Percentiles rank a stretch among this genome's conserved stretches.
These are phyloP conservation scores for Scopulariopsis brevicaulis DNA, from an alignment of 2,329 filamentous ascomycete species.

Conservation along the genomic window DNA sequence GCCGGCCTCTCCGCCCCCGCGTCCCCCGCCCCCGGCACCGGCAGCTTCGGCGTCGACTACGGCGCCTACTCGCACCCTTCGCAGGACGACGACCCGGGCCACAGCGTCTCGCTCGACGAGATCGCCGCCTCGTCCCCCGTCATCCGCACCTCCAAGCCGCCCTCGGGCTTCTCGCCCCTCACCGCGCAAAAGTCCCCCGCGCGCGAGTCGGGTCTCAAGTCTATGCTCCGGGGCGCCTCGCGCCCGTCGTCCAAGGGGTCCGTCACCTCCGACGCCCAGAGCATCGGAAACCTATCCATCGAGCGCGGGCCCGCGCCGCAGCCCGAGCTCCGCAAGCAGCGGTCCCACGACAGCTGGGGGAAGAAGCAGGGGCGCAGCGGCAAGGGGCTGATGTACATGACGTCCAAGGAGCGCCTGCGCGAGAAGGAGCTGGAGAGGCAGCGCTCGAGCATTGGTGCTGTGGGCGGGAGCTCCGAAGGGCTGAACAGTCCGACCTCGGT, in stretches of 20 bases:
- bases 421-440: slow-evolving; percentile 53
- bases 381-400: slow-evolving; percentile 61
- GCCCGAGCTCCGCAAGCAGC: slow-evolving; percentile 37
- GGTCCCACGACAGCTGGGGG: slow-evolving; percentile 52
- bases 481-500: slow-evolving; percentile 12
- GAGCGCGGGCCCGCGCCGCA: slow-evolving; percentile 40
- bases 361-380: slow-evolving; percentile 40
- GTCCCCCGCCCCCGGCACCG: slow-evolving; percentile 24
- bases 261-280: slow-evolving; percentile 42
- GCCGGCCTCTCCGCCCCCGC: slow-evolving; percentile 21
- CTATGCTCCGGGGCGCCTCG: slow-evolving; percentile 43
- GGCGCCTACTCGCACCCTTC: slow-evolving; percentile 46
- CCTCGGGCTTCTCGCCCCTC: slow-evolving; percentile 61
- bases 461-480: slow-evolving; percentile 22
- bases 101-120: slow-evolving; percentile 39
- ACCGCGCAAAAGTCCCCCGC: slow-evolving; percentile 50
- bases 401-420: slow-evolving; percentile 55
- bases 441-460: slow-evolving; percentile 30
- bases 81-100: slow-evolving; percentile 29
- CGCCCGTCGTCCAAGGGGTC: slow-evolving; percentile 51
- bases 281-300: slow-evolving; percentile 53
- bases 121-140: slow-evolving; percentile 56
- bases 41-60: slow-evolving; percentile 64
- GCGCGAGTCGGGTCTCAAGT: slow-evolving; percentile 44
- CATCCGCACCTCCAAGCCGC: slow-evolving; percentile 71